A percentile compares a stretch with the other conserved stretches of the same genome.
Evolutionary conservation across 2,329 filamentous ascomycete genomes (phyloP).

Genomic region (Aspergillus carbonarius): DNA sequence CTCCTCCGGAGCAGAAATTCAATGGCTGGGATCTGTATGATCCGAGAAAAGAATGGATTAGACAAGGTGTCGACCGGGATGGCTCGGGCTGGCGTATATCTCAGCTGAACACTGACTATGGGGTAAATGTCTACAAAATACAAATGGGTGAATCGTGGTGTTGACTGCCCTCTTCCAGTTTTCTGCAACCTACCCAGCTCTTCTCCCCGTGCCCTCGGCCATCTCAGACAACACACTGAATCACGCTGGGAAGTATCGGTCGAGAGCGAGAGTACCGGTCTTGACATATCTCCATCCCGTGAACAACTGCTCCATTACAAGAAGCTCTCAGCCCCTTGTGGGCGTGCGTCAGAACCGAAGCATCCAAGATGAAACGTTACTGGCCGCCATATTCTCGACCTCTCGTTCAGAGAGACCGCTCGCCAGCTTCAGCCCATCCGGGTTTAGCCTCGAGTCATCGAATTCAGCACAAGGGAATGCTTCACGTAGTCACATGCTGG

Average conservation of each 20-base stretch:
- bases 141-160: neutral
- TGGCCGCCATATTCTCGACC: conserved; percentile 87
- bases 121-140: conserved; percentile 40
- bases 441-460: conserved; percentile 44
- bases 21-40: conserved; percentile 86
- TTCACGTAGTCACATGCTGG: conserved; percentile 38
- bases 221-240: conserved; percentile 98
- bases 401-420: conserved; percentile 51
- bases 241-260: conserved; percentile 86
- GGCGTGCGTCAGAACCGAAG: conserved; percentile 85
- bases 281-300: conserved; percentile 93
- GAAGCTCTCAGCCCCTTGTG: conserved; percentile 87
- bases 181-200: conserved; percentile 84
- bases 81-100: conserved; percentile 85
- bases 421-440: conserved; percentile 38
- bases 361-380: conserved; percentile 91
- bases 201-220: conserved; percentile 78
- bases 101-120: conserved; percentile 83
- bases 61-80: conserved; percentile 84
- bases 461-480: conserved; percentile 52
- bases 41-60: conserved; percentile 76
- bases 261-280: conserved; percentile 81
- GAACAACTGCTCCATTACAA: conserved; percentile 95
- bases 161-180: conserved; percentile 51
- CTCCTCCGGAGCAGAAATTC: conserved; percentile 68